Percentiles rank a stretch among this genome's conserved stretches.
phyloP scores from a whole-genome alignment of 306 rosid species.

The Ziziphus jujuba region DNA sequence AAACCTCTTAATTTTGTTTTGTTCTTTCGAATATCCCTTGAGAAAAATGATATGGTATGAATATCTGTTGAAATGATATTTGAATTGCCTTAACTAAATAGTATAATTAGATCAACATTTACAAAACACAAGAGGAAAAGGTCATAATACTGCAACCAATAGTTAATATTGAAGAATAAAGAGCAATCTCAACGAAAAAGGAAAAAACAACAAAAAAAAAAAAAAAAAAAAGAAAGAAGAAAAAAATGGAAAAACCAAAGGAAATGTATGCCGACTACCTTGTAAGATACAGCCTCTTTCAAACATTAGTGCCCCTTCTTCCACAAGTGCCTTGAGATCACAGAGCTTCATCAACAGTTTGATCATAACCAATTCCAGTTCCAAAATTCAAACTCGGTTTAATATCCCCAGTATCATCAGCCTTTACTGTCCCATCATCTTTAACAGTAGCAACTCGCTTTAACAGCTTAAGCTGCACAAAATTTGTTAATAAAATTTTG shows the following conservation, averaged over 20 bases:
- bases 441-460: slow-evolving; percentile 49
- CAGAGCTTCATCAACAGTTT: slow-evolving; percentile 26
- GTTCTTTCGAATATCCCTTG: not conserved
- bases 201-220: too few species aligned
- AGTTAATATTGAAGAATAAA: slow-evolving; percentile 8
- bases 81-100: not conserved
- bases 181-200: slow-evolving; percentile 4
- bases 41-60: not conserved
- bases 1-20: not conserved
- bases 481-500: too few species aligned
- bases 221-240: too few species aligned
- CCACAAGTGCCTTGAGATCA: too few species aligned
- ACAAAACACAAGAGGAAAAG: slow-evolving; percentile 3
- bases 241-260: slow-evolving; percentile 6
- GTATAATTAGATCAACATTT: slow-evolving; percentile 3
- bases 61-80: not conserved
- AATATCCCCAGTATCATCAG: slow-evolving; percentile 59
- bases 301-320: too few species aligned
- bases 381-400: slow-evolving; percentile 39
- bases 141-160: slow-evolving; percentile 15
- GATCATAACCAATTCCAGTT: slow-evolving; percentile 26
- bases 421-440: slow-evolving; percentile 69
- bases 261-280: slow-evolving; percentile 47
- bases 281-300: slow-evolving; percentile 69
- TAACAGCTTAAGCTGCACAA: slow-evolving; percentile 57